These are phyloP conservation scores for Kluyveromyces nonfermentans DNA, from an alignment of 805 yeast species.

Conservation along the genomic window DNA sequence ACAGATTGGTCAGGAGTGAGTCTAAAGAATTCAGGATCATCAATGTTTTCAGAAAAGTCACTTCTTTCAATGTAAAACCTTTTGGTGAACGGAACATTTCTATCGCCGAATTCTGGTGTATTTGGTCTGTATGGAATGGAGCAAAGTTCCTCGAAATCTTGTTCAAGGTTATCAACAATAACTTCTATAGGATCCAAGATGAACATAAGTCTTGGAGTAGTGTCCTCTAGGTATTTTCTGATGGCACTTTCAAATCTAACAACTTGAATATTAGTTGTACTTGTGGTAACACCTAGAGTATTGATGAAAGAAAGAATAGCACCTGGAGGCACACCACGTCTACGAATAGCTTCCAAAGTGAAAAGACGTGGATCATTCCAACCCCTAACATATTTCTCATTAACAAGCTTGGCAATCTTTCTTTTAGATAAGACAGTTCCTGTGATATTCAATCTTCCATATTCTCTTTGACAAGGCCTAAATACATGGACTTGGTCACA, in stretches of 20 bases:
- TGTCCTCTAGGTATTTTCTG: conserved; percentile 76
- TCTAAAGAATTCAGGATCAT: conserved; percentile 71
- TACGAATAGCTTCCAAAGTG: conserved; percentile 86
- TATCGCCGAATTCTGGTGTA: conserved; percentile 61
- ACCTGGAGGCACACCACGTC: conserved; percentile 99
- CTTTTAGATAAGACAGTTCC: conserved; percentile 94
- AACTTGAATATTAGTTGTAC: conserved; percentile 84
- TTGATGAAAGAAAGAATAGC: conserved; percentile 89
- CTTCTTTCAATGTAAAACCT: conserved; percentile 75
- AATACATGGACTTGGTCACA: conserved; percentile 92
- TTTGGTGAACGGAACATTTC: conserved; percentile 68
- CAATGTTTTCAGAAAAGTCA: conserved; percentile 65
- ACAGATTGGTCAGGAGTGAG: conserved; percentile 91
- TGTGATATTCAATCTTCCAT: conserved; percentile 89
- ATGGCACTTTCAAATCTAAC: conserved; percentile 84
- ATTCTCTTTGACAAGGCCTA: conserved; percentile 98
- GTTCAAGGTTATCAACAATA: conserved; percentile 71
- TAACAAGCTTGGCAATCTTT: conserved; percentile 88
- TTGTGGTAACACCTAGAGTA: conserved; percentile 93
- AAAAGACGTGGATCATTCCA: conserved; percentile 98
- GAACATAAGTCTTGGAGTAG: conserved; percentile 93
- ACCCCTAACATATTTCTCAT: conserved; percentile 71
- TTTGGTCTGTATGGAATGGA: conserved; percentile 90
- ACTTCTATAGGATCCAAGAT: conserved; percentile 79
- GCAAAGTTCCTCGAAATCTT: conserved; percentile 59